Evolutionary conservation across 305 asterid genomes (phyloP).

Genomic region (Fraxinus paxiana): DNA sequence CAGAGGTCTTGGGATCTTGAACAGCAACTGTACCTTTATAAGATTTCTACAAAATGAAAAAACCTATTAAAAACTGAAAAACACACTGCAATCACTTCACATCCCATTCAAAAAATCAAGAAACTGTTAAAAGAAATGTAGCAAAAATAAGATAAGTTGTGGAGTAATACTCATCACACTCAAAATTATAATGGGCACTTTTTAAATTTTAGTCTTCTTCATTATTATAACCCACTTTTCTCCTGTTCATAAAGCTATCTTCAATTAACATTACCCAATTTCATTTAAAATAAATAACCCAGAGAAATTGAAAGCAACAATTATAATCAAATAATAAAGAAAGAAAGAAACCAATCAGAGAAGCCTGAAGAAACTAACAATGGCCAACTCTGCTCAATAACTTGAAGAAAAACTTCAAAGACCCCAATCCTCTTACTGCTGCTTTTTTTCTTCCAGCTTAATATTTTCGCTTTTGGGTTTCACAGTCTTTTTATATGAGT

Average conservation of each 20-base stretch:
- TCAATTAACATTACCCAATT: constrained; percentile 21
- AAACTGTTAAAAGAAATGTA: constrained; percentile 22
- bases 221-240: constrained; percentile 38
- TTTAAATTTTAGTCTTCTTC: constrained; percentile 45
- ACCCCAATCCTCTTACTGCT: neutral
- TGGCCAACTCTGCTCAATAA: neutral
- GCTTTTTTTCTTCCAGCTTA: neutral
- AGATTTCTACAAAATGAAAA: constrained; percentile 39
- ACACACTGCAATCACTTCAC: neutral
- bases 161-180: constrained; percentile 20
- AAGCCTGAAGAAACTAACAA: neutral
- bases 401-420: neutral
- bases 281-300: constrained; percentile 8
- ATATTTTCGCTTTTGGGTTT: constrained; percentile 1
- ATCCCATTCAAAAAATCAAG: constrained; percentile 10
- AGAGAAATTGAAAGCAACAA: constrained; percentile 24
- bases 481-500: neutral
- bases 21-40: constrained; percentile 27
- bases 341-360: constrained; percentile 18
- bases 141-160: constrained; percentile 21
- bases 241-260: constrained; percentile 23
- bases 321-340: constrained; percentile 1
- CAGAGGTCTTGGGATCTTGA: constrained; percentile 7
- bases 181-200: constrained; percentile 35
- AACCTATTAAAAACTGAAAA: neutral